Evolutionary conservation across 1,284 basidiomycete species (phyloP).

Genomic region (Ceratobasidium sp.): DNA sequence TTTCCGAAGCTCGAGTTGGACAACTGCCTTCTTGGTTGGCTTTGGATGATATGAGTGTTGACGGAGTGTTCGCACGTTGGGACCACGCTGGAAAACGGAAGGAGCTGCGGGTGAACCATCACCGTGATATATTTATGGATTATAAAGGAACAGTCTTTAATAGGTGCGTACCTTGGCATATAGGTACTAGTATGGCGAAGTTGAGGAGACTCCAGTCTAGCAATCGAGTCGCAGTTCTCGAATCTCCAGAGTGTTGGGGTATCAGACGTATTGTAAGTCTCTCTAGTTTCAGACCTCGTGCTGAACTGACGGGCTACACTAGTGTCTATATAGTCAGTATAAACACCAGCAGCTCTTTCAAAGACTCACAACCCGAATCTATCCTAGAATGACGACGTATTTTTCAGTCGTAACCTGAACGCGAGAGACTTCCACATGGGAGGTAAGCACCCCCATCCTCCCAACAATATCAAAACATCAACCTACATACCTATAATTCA

Average conservation of each 20-base stretch:
- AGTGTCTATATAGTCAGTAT: slow-evolving; percentile 35
- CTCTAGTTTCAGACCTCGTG: neutral
- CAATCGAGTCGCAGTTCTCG: slow-evolving; percentile 41
- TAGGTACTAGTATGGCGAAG: too few species aligned
- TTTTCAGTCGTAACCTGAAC: slow-evolving; percentile 26
- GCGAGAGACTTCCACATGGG: slow-evolving; percentile 36
- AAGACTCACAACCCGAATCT: neutral
- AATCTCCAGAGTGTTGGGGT: slow-evolving; percentile 15
- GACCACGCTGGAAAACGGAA: neutral
- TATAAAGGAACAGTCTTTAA: slow-evolving; percentile 32
- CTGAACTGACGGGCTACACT: neutral
- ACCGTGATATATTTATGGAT: slow-evolving; percentile 36
- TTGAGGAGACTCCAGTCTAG: neutral
- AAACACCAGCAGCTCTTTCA: neutral
- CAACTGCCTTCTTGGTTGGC: slow-evolving; percentile 40
- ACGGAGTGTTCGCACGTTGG: slow-evolving; percentile 16
- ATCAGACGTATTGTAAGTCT: slow-evolving; percentile 23
- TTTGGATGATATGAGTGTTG: slow-evolving; percentile 18
- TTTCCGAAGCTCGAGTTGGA: neutral
- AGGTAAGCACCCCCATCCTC: neutral
- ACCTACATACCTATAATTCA: neutral
- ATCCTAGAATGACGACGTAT: slow-evolving; percentile 39
- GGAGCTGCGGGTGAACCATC: slow-evolving; percentile 11
- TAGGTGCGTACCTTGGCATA: slow-evolving; percentile 5
- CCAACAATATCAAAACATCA: neutral